A percentile compares a stretch with the other conserved stretches of the same genome.
Evolutionary conservation across 345 rosid genomes (phyloP).

Genomic region (Bruguiera gymnorhiza): DNA sequence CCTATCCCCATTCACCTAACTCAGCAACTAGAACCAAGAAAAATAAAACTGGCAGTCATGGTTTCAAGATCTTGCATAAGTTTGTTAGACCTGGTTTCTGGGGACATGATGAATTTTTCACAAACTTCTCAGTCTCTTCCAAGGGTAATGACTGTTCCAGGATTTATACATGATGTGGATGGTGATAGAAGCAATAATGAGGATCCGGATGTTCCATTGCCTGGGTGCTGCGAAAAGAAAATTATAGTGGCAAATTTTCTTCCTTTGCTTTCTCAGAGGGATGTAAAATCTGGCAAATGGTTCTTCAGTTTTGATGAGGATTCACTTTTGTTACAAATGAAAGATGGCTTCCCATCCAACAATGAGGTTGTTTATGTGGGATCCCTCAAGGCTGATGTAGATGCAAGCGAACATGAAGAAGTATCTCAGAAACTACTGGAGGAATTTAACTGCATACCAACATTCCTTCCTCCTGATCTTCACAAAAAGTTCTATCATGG

Average conservation of each 20-base stretch:
- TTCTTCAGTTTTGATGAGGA: slow-evolving; percentile 41
- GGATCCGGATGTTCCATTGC: slow-evolving; percentile 11
- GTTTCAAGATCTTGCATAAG: slow-evolving; percentile 62
- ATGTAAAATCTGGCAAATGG: slow-evolving; percentile 33
- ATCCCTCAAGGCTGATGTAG: slow-evolving; percentile 41
- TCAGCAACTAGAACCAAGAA: not conserved
- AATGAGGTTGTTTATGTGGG: slow-evolving; percentile 39
- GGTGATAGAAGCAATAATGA: slow-evolving; percentile 22
- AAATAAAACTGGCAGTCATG: slow-evolving; percentile 27
- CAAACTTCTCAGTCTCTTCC: slow-evolving; percentile 53
- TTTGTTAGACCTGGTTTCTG: slow-evolving; percentile 59
- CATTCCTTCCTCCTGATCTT: slow-evolving; percentile 43
- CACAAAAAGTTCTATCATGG: slow-evolving; percentile 38
- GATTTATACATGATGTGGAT: slow-evolving; percentile 48
- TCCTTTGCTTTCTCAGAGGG: slow-evolving; percentile 34
- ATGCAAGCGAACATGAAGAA: slow-evolving; percentile 39
- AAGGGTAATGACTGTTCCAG: slow-evolving; percentile 52
- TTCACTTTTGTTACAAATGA: slow-evolving; percentile 34
- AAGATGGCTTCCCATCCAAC: slow-evolving; percentile 36
- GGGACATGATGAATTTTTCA: slow-evolving; percentile 52
- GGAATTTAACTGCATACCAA: slow-evolving; percentile 40
- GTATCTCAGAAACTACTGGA: slow-evolving; percentile 38
- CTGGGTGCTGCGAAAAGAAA: slow-evolving; percentile 23
- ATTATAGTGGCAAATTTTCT: slow-evolving; percentile 43
- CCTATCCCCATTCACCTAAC: slow-evolving; percentile 1